Evolutionary conservation across 2,329 filamentous ascomycete genomes (phyloP).

Genomic region (Ceratocystis eucalypticola): DNA sequence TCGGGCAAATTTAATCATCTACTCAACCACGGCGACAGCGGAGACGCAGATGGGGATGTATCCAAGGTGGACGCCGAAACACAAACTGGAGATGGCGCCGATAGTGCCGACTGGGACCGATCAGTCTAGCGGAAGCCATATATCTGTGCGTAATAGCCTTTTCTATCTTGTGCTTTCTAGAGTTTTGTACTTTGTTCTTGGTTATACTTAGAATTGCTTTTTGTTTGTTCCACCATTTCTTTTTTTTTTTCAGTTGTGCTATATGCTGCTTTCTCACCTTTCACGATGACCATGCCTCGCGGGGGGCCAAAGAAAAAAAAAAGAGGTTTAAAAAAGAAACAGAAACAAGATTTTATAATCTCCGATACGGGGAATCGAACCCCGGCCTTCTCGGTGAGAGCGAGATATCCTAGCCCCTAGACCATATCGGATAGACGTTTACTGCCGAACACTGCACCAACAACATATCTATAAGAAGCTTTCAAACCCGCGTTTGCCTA

Average conservation of each 20-base stretch:
- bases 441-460: no score
- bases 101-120: background rate
- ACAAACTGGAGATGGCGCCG: background rate
- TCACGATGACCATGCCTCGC: background rate
- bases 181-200: background rate
- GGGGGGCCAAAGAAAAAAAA: background rate
- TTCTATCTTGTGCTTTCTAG: background rate
- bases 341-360: background rate
- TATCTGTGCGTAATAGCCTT: background rate
- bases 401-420: constrained; percentile 13
- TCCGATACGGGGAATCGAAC: constrained; percentile 23
- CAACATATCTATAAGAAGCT: no score
- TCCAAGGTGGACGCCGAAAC: background rate
- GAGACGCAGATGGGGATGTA: background rate
- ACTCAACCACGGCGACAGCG: background rate
- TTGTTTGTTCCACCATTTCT: background rate
- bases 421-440: constrained; percentile 11
- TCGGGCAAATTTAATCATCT: constrained; percentile 34
- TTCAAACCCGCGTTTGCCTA: no score
- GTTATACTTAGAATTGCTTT: background rate
- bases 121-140: no score
- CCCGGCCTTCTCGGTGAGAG: constrained; percentile 21
- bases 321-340: background rate
- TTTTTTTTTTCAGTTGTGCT: background rate
- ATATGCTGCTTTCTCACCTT: no score